Base-by-base conservation (phyloP, 176 grass and related monocot genomes). In the Oryza meyeriana region DNA sequence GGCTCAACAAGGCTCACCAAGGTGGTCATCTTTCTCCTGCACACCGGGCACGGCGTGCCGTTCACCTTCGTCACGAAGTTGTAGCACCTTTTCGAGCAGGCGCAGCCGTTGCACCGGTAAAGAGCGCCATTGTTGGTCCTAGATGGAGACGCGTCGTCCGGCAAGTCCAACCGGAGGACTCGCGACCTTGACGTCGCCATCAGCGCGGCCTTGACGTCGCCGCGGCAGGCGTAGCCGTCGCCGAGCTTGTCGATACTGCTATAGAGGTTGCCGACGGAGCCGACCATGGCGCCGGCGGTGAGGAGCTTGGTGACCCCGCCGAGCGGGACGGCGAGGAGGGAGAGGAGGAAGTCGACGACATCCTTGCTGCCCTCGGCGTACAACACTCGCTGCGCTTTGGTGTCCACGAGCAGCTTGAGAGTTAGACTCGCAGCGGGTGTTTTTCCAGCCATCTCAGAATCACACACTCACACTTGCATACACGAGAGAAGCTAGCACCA, bases 351-450 rank as follows among this genome's bases (percentile, higher is more conserved):
- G 71, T 92, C 90, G 0, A 88, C 61, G 1, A 90, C 74, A 29
- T 86, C 85, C 75, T 95, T 92, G 33, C 71, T n/a, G 0, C 79
- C 81, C 78, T 95, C 90, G 0, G 67, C 90, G 10, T 86, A 95
- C 20, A 92, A 70, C 0, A 95, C 93, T 29, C 64, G 78, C 12
- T 38, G 33, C 12, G 64, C 8, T 4, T n/a, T 39, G 66, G 33
- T 38, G 66, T 69, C 62, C 13, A 31, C 6, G 30, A 66, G 63
- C 27, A 34, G 63, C 62, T 64, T 31, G 24, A 64, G 3, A 7
- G 24, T 30, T 5, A 30, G 12, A 31, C 4, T 50, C 1, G 47
- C 47, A 18, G 14, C 16, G 20, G 47, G 16, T 18, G 47, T 50
- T 50, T 50, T 20, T 50, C 16, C 47, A 5, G 47, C 17, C 47